Evolutionary conservation across 169 alveolate species (phyloP), one percentile per base, ranked within the genome.

Genomic region (Plasmodium cynomolgi): DNA sequence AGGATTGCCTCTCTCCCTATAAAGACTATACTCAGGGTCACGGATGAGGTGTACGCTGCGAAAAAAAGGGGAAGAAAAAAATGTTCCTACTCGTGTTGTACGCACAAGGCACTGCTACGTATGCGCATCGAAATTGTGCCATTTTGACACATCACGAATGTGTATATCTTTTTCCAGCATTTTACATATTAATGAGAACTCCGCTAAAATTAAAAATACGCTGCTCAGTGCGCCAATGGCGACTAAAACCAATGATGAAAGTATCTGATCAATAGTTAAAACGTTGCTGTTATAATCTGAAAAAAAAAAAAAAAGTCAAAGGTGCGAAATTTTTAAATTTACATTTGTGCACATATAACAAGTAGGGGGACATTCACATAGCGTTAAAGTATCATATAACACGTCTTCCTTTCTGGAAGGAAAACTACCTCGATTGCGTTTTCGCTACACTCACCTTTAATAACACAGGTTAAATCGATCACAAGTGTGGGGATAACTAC

Each of bases 1-100:
- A 85, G 56, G 37, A 85, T 73, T 44, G 93, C 93, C n/a, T 85
- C 93, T 74, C 93, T 85, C 62, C 93, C 93, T 29, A 85, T 85
- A 75, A 73, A 85, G 54, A 85, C 79, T 47, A 85, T 73, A 85
- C 93, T 85, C 33, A 85, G 82, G 23, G 93, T 85, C 15, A 85
- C 93, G 20, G 93, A 85, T n/a, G 93, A 85, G 3, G 93, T 85
- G 58, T 37, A 50, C 23, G 93, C 93, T 85, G 68, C 58, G 31
- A 58, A 15, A 74, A 17, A 31, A 74, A 72, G 3, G 44, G 23
- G 26, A 74, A 33, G 15, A 75, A n/a, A 73, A n/a, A 75, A 68
- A 68, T 20, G 77, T 68, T 29, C 15, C n/a, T 68, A 23, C 17
- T 7, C 34, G n/a, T 68, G 37, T 26, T 68, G 37, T 68, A 29